phyloP scores from a whole-genome alignment of 768 basidiomycete species.

The Boletus subcaerulescens region DNA sequence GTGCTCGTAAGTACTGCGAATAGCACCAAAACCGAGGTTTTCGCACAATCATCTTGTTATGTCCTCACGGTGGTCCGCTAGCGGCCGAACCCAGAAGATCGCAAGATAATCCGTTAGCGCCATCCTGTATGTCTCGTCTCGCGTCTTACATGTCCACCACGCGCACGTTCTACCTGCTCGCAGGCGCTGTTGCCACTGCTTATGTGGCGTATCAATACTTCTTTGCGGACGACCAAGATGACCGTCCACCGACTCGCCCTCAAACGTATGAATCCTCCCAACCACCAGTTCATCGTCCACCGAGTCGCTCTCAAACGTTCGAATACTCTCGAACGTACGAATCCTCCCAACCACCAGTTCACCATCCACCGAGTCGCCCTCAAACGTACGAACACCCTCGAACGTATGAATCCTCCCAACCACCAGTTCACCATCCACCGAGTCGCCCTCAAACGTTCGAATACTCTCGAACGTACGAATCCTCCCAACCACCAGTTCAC shows the following conservation, averaged over 20 bases:
- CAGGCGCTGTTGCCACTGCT: slow-evolving; percentile 6
- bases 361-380: too few species aligned
- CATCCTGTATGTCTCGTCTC: not conserved
- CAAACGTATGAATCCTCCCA: not conserved
- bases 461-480: too few species aligned
- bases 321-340: too few species aligned
- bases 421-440: not conserved
- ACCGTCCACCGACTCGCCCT: not conserved
- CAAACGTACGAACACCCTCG: too few species aligned
- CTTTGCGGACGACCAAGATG: slow-evolving; percentile 7
- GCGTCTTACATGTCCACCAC: not conserved
- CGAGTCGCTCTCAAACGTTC: too few species aligned
- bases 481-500: not conserved
- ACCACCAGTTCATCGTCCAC: not conserved
- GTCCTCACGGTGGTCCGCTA: too few species aligned
- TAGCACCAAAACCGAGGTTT: not conserved
- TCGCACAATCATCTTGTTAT: too few species aligned
- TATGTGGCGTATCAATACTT: slow-evolving; percentile 9
- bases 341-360: too few species aligned
- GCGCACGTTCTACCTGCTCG: slow-evolving; percentile 7
- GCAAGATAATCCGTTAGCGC: too few species aligned
- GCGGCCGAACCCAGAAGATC: too few species aligned
- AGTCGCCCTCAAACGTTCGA: not conserved
- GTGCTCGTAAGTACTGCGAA: slow-evolving; percentile 9
- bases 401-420: too few species aligned